phyloP scores from a whole-genome alignment of 2,329 filamentous ascomycete genomes.

The Colletotrichum coccodes region DNA sequence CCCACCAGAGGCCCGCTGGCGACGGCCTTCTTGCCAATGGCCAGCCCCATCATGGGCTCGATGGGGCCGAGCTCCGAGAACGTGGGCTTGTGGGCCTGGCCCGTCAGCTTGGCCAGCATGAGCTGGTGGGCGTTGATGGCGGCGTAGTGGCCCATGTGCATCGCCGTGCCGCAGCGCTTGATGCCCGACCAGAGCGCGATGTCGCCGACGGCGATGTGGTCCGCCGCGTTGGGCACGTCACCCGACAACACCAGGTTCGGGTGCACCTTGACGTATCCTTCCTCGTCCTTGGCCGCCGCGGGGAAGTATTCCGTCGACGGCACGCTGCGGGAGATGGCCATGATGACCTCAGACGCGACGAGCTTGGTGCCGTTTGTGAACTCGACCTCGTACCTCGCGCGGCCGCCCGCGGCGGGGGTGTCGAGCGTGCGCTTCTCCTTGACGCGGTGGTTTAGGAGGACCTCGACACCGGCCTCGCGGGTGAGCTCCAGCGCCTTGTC shows the following conservation, averaged over 20 bases:
- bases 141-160: slow-evolving; percentile 76
- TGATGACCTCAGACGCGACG: slow-evolving; percentile 72
- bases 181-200: slow-evolving; percentile 79
- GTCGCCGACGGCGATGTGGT: slow-evolving; percentile 78
- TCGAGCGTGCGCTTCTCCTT: slow-evolving; percentile 57
- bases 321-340: slow-evolving; percentile 72
- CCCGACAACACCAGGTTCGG: slow-evolving; percentile 64
- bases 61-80: slow-evolving; percentile 63
- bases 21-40: slow-evolving; percentile 76
- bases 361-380: slow-evolving; percentile 71
- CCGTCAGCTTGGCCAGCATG: slow-evolving; percentile 57
- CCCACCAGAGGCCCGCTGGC: slow-evolving; percentile 68
- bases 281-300: slow-evolving; percentile 63
- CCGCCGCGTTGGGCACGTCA: slow-evolving; percentile 63
- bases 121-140: slow-evolving; percentile 75
- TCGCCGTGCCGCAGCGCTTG: slow-evolving; percentile 81
- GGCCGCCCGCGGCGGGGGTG: slow-evolving; percentile 48
- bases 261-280: slow-evolving; percentile 73
- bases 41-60: slow-evolving; percentile 75
- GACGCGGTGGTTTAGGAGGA: slow-evolving; percentile 71
- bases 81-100: slow-evolving; percentile 47
- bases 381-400: slow-evolving; percentile 57
- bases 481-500: slow-evolving; percentile 68
- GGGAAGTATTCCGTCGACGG: slow-evolving; percentile 75
- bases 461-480: slow-evolving; percentile 70